Percentiles rank a stretch among this genome's conserved stretches.
Evolutionary conservation across 176 grass and related monocot genomes (phyloP).

Genomic region (Phragmites australis): DNA sequence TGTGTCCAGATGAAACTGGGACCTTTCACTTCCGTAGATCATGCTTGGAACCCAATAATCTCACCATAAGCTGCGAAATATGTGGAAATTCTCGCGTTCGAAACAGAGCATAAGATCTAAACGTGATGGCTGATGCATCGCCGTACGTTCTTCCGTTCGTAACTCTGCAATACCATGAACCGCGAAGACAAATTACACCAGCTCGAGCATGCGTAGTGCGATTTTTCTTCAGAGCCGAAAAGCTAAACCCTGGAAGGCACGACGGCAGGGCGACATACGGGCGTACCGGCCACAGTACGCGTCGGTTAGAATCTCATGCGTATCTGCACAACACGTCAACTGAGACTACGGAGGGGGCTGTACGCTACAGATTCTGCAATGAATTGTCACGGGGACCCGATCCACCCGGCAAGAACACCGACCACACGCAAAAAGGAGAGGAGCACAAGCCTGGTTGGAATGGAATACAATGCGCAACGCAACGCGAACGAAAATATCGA

Average conservation of each 20-base stretch:
- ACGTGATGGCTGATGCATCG: too few relatives aligned
- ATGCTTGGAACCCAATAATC: too few relatives aligned
- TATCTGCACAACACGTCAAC: not conserved
- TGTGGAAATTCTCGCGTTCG: too few relatives aligned
- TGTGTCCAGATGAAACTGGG: not conserved
- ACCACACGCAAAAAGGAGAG: constrained; percentile 6
- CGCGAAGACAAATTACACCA: too few relatives aligned
- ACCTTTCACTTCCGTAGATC: not conserved
- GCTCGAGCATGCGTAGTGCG: too few relatives aligned
- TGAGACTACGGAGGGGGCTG: not conserved
- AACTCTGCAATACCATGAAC: too few relatives aligned
- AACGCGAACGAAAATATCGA: not conserved
- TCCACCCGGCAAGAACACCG: not conserved
- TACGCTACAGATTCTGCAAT: not conserved
- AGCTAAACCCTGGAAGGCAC: too few relatives aligned
- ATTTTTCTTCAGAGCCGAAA: too few relatives aligned
- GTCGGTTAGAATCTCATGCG: constrained; percentile 14
- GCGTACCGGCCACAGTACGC: not conserved
- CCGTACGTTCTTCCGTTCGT: too few relatives aligned
- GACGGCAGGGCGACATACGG: not conserved
- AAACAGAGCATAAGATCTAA: too few relatives aligned
- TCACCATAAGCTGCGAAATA: too few relatives aligned
- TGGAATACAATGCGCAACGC: constrained; percentile 5
- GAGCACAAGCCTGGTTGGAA: not conserved
- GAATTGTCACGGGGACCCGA: not conserved